A percentile compares a stretch with the other conserved stretches of the same genome.
Evolutionary conservation across 225 moss, liverwort and hornwort species (phyloP).

Genomic region (Marchantia polymorpha): DNA sequence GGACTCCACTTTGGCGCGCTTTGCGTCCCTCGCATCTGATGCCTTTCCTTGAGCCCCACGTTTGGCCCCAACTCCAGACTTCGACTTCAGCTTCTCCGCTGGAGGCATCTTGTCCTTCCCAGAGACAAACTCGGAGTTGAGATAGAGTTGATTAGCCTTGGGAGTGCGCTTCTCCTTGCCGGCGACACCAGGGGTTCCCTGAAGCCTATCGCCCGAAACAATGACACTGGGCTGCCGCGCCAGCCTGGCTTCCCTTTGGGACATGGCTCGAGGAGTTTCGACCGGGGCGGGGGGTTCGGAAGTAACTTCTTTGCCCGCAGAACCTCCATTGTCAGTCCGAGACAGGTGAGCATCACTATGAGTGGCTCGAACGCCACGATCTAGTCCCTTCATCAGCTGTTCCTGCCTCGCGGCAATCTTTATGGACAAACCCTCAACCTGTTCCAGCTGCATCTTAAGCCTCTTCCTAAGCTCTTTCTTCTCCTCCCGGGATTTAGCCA

Average conservation of each 20-base stretch:
- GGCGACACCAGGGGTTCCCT: slow-evolving; percentile 72
- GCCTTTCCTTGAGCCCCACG: slow-evolving; percentile 53
- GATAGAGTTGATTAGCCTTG: slow-evolving; percentile 81
- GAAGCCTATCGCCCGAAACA: slow-evolving; percentile 55
- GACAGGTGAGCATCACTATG: slow-evolving; percentile 55
- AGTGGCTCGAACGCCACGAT: slow-evolving; percentile 37
- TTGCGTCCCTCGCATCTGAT: slow-evolving; percentile 62
- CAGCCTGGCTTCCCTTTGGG: slow-evolving; percentile 66
- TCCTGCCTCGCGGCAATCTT: slow-evolving; percentile 72
- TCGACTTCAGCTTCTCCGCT: slow-evolving; percentile 81
- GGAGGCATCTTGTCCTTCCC: slow-evolving; percentile 99
- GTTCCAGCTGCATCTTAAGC: slow-evolving; percentile 62
- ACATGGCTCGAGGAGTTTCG: slow-evolving; percentile 61
- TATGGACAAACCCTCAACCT: slow-evolving; percentile 45
- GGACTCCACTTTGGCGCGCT: slow-evolving; percentile 76
- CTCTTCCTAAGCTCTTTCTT: slow-evolving; percentile 72
- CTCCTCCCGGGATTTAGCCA: slow-evolving; percentile 53
- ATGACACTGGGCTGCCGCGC: slow-evolving; percentile 79
- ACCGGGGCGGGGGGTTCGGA: slow-evolving; percentile 58
- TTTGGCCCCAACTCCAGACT: slow-evolving; percentile 39
- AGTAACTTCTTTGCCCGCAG: slow-evolving; percentile 65
- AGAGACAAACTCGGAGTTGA: slow-evolving; percentile 90
- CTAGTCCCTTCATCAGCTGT: slow-evolving; percentile 32
- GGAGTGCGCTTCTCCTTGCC: slow-evolving; percentile 91
- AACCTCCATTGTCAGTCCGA: slow-evolving; percentile 66